Base-by-base conservation (phyloP, 1,284 basidiomycete genomes). In the Cryptococcus floricola region DNA sequence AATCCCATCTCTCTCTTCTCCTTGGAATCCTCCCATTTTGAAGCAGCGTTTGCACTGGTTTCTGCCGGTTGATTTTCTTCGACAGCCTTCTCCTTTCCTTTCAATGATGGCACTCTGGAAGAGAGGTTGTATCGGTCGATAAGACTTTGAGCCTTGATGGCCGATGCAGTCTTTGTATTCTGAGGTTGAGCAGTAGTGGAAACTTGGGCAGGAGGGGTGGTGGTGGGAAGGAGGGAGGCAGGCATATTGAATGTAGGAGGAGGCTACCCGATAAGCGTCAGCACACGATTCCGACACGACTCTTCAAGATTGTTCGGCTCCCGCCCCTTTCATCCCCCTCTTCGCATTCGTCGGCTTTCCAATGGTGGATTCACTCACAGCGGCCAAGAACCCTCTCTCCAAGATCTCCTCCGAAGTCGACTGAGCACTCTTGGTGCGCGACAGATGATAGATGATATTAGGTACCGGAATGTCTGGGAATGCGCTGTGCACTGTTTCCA, bases 321-420 rank as follows among this genome's bases (percentile, higher is more conserved):
- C 7, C 31, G 31, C 10, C 31, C 31, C 3, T 34, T 34, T 34
- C 31, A 34, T 34, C 31, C 31, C 31, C 31, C 31, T 34, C 31
- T 5, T 10, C 31, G 1, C 31, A 34, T 34, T 10, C 7, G 31
- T 34, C 31, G 31, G 31, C 4, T 34, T 6, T 16, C 16, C n/a
- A 18, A 39, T 27, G 19, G 23, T 13, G 46, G 50, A 14, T 31
- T 14, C 23, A 68, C 75, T 48, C 49, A 77, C 77, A 49, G 62
- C 53, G 39, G 72, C 72, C 28, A 78, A 50, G 10, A 54, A 60
- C 0, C 76, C 75, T 19, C 65, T 59, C 49, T 76, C 75, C 5
- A 78, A 62, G 34, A 77, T 74, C 56, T 71, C 64, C 52, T 78
- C 77, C 41, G 66, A 68, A 5, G 77, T 77, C 13, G 66, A 52